phyloP scores from a whole-genome alignment of 148 eudicot species.

The Vaccinium vitisidaea region DNA sequence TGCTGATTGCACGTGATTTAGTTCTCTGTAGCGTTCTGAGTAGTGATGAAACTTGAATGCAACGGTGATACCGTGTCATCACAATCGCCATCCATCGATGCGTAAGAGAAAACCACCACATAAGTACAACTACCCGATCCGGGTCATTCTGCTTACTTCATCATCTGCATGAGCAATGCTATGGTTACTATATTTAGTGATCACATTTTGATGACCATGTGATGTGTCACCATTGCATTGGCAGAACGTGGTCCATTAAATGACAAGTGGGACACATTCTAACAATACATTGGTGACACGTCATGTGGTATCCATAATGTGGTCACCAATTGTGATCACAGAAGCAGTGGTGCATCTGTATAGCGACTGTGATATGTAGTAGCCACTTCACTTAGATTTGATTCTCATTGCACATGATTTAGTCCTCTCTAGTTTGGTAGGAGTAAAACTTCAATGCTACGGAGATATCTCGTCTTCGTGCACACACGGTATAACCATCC shows the following conservation, averaged over 20 bases:
- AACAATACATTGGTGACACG: too few relatives aligned
- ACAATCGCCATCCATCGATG: background rate
- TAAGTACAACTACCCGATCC: background rate
- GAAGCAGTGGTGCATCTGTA: background rate
- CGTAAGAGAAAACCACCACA: background rate
- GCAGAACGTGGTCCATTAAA: too few relatives aligned
- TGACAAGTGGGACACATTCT: too few relatives aligned
- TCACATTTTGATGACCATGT: too few relatives aligned
- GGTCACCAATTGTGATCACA: too few relatives aligned
- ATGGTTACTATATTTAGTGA: too few relatives aligned
- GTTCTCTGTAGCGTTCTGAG: background rate
- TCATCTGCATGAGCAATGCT: too few relatives aligned
- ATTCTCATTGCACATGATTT: constrained; percentile 9
- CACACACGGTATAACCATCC: background rate
- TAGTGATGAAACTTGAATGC: background rate
- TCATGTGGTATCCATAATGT: too few relatives aligned
- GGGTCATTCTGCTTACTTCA: background rate
- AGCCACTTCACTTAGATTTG: background rate
- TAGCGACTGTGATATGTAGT: constrained; percentile 1
- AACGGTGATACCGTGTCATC: background rate
- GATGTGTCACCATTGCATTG: too few relatives aligned
- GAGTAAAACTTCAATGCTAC: background rate
- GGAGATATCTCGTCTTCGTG: background rate
- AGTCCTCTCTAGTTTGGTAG: background rate
- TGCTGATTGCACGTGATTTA: background rate